Conservation (phyloP, 768 basidiomycete genomes). For the Amanita jacksonii region DNA sequence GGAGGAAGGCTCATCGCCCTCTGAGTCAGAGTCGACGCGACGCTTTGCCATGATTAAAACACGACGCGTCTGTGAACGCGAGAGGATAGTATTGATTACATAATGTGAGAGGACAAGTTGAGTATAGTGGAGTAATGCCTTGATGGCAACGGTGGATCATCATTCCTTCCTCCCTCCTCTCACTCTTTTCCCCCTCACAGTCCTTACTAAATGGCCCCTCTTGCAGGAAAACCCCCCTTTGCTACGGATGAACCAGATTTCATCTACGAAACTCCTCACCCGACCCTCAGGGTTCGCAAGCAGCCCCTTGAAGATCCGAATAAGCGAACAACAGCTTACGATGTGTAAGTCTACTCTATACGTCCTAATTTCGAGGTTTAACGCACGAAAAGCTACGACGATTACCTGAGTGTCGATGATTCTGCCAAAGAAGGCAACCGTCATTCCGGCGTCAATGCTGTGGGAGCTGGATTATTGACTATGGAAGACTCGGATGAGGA, state of each 20-base stretch:
- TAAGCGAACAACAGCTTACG: slow-evolving; percentile 51
- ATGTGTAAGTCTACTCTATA: slow-evolving; percentile 42
- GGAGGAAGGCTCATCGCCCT: slow-evolving; percentile 29
- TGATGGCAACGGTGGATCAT: neutral
- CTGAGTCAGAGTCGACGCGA: slow-evolving; percentile 32
- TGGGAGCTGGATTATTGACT: slow-evolving; percentile 27
- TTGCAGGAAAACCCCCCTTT: slow-evolving; percentile 56
- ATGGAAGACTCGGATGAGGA: slow-evolving; percentile 13
- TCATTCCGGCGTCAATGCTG: slow-evolving; percentile 43
- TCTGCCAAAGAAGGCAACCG: slow-evolving; percentile 24
- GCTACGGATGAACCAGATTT: slow-evolving; percentile 63
- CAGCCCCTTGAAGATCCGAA: slow-evolving; percentile 42
- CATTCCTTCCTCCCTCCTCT: slow-evolving; percentile 2
- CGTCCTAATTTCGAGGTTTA: slow-evolving; percentile 7
- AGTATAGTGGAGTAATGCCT: neutral
- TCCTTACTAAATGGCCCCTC: slow-evolving; percentile 30
- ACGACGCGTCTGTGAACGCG: slow-evolving; percentile 3
- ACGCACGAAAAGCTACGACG: slow-evolving; percentile 45
- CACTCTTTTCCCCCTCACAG: too few species aligned
- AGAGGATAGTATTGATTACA: neutral
- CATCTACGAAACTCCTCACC: slow-evolving; percentile 38
- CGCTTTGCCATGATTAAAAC: slow-evolving; percentile 43
- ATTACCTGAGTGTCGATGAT: slow-evolving; percentile 34
- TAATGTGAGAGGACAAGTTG: neutral
- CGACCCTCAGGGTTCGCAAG: slow-evolving; percentile 33